A percentile compares a stretch with the other conserved stretches of the same genome.
phyloP scores from a whole-genome alignment of 345 rosid species.

The Gossypium longicalyx region DNA sequence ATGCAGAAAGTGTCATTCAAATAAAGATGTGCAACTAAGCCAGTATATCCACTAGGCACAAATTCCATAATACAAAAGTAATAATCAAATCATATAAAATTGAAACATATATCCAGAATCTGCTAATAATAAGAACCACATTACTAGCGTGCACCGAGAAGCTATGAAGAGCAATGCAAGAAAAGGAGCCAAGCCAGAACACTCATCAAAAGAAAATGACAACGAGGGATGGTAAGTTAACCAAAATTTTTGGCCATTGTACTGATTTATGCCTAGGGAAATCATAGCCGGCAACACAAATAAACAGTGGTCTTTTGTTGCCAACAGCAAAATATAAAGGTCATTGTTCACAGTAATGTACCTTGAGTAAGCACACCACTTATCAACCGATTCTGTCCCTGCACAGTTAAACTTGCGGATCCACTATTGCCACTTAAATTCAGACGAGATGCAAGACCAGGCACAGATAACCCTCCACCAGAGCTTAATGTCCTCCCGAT shows the following conservation, averaged over 20 bases:
- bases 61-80: background rate
- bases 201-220: background rate
- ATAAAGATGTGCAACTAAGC: conserved; percentile 12
- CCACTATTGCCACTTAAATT: conserved; percentile 72
- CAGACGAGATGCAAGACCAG: conserved; percentile 81
- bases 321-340: background rate
- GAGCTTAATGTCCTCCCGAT: conserved; percentile 79
- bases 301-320: background rate
- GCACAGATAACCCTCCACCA: conserved; percentile 80
- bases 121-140: background rate
- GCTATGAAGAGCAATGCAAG: background rate
- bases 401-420: conserved; percentile 72
- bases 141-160: background rate
- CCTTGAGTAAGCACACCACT: conserved; percentile 90
- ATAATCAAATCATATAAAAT: background rate
- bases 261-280: background rate
- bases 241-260: background rate
- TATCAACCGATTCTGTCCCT: conserved; percentile 87
- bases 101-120: background rate
- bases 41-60: background rate
- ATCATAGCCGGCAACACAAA: background rate
- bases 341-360: conserved; percentile 17
- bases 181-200: background rate
- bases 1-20: conserved; percentile 23
- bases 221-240: background rate